These are phyloP conservation scores for Pholiota microspora DNA, from an alignment of 768 basidiomycete genomes.

Conservation along the genomic window DNA sequence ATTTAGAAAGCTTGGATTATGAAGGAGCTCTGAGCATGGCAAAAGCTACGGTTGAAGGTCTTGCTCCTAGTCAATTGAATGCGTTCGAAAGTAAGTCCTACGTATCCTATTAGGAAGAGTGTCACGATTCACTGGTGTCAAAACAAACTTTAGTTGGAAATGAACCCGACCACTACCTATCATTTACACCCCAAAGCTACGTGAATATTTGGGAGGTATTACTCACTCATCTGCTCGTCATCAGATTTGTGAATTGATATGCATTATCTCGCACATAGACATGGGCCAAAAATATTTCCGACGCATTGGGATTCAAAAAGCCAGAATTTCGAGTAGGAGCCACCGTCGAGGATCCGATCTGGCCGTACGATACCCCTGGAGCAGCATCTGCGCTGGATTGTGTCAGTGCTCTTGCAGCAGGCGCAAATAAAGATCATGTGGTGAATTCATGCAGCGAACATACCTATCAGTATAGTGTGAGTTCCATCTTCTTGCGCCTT, in stretches of 20 bases:
- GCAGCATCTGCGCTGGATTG: slow-evolving; percentile 46
- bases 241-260: too few relatives aligned
- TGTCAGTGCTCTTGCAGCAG: slow-evolving; percentile 46
- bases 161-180: slow-evolving; percentile 51
- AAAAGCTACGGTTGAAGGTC: slow-evolving; percentile 35
- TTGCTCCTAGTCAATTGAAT: slow-evolving; percentile 35
- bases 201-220: slow-evolving; percentile 41
- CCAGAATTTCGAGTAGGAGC: slow-evolving; percentile 50
- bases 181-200: slow-evolving; percentile 43
- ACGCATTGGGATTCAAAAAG: slow-evolving; percentile 30
- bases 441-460: slow-evolving; percentile 51
- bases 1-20: slow-evolving; percentile 42
- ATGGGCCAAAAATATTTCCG: slow-evolving; percentile 48
- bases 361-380: slow-evolving; percentile 45
- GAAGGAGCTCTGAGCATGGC: slow-evolving; percentile 42
- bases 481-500: slow-evolving; percentile 10
- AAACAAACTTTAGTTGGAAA: slow-evolving; percentile 42
- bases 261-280: slow-evolving; percentile 26
- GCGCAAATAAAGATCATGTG: slow-evolving; percentile 38
- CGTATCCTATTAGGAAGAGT: not conserved
- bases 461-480: slow-evolving; percentile 52
- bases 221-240: too few relatives aligned
- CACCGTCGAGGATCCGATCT: slow-evolving; percentile 49
- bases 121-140: not conserved
- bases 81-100: slow-evolving; percentile 44